Percentiles rank a stretch among this genome's conserved stretches.
Evolutionary conservation across 1,284 basidiomycete genomes (phyloP).

Genomic region (Microbotryum saponariae): DNA sequence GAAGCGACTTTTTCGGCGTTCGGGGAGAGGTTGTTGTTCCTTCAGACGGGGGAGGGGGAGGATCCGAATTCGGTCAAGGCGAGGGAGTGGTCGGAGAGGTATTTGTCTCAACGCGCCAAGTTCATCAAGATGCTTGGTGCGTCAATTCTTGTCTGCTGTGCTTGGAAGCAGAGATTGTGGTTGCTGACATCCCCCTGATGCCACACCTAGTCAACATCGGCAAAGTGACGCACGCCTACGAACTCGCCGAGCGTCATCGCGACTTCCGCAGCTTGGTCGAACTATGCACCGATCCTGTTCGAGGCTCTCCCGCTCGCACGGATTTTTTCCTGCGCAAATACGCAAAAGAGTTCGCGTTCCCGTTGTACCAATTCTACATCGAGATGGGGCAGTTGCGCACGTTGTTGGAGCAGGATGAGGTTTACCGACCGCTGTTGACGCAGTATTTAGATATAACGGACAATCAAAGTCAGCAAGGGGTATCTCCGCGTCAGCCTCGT

Average conservation of each 20-base stretch:
- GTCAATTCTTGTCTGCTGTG: constrained; percentile 35
- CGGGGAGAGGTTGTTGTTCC: constrained; percentile 41
- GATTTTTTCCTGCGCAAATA: constrained; percentile 70
- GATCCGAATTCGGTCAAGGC: constrained; percentile 44
- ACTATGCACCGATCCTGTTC: constrained; percentile 36
- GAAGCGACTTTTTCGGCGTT: constrained; percentile 41
- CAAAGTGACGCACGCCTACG: constrained; percentile 39
- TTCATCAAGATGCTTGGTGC: constrained; percentile 67
- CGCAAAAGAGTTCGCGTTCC: constrained; percentile 73
- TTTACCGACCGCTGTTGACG: constrained; percentile 59
- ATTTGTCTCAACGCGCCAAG: constrained; percentile 59
- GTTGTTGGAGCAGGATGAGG: constrained; percentile 64
- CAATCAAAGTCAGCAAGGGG: constrained; percentile 50
- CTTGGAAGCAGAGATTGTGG: background rate
- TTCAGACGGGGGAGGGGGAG: constrained; percentile 35
- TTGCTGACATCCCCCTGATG: background rate
- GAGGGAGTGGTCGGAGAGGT: constrained; percentile 56
- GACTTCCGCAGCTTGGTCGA: constrained; percentile 44
- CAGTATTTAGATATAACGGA: constrained; percentile 61
- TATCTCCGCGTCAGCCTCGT: background rate
- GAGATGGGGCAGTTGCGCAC: constrained; percentile 56
- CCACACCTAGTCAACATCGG: constrained; percentile 35
- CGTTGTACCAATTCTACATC: constrained; percentile 67
- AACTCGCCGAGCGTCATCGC: constrained; percentile 43
- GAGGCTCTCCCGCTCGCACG: constrained; percentile 38